Evolutionary conservation across 129 eudicot species (phyloP), one percentile per base, ranked within the genome.

Genomic region (Tagetes erecta): DNA sequence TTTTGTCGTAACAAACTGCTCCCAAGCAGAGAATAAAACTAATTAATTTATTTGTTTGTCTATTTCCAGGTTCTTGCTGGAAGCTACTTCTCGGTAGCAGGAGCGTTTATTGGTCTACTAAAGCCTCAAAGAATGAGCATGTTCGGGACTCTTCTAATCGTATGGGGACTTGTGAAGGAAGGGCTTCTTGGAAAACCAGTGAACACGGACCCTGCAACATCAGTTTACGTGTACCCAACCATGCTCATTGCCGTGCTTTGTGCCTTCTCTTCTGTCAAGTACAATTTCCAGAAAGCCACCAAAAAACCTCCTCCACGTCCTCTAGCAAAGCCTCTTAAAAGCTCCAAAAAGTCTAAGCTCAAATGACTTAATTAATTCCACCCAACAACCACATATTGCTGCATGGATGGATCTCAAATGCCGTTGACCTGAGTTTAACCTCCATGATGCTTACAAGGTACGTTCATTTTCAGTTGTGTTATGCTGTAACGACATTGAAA

Each of bases 121-220:
- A 93, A 87, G 77, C 96, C 95, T 5, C 96, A 96, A 64, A 86
- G 98, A 77, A 93, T 93, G 98, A 93, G 92, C 91, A 93, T 90
- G 98, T 93, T 93, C 65, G 98, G 98, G 63, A 93, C 96, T 8
- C 96, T 93, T 33, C 80, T 93, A 31, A 77, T 93, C 3, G 72
- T 90, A 37, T 93, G 98, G 98, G 98, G 98, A 20, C 96, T 93
- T 14, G 90, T 93, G 33, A 93, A 93, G 72, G 98, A 92, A 83
- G 98, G 98, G 39, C 58, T 93, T 62, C 96, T 93, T 14, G 83
- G 86, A 58, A 87, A 84, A 80, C 86, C 92, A 2, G 88, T 68
- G 50, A 84, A 81, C 76, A 73, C 84, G 0, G 96, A 93, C 71
- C 92, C 95, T 49, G 52, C 88, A 6, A 81, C 52, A 83, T 80